phyloP scores from a whole-genome alignment of 148 eudicot genomes.

The Salicornia ramosissima region DNA sequence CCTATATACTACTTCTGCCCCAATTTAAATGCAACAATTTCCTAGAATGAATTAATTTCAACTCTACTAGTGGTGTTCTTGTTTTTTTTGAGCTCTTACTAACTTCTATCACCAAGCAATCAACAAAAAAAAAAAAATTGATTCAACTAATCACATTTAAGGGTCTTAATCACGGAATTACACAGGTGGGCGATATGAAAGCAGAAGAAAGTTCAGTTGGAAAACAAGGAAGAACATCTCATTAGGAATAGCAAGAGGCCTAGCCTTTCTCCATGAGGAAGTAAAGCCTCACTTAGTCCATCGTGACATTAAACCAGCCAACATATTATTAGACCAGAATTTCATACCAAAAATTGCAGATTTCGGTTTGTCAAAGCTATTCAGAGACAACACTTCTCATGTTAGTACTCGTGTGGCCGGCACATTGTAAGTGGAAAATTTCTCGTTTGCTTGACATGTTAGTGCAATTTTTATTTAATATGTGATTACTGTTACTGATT shows the following conservation, averaged over 20 bases:
- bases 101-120: too few species aligned
- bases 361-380: slow-evolving; percentile 56
- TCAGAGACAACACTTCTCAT: slow-evolving; percentile 35
- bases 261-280: slow-evolving; percentile 64
- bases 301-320: slow-evolving; percentile 56
- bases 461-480: not conserved
- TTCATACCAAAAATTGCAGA: slow-evolving; percentile 54
- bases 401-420: slow-evolving; percentile 73
- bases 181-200: slow-evolving; percentile 32
- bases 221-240: slow-evolving; percentile 30
- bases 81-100: too few species aligned
- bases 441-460: not conserved
- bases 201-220: slow-evolving; percentile 47
- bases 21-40: too few species aligned
- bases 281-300: slow-evolving; percentile 45
- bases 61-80: too few species aligned
- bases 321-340: slow-evolving; percentile 52
- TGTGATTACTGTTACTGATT: not conserved
- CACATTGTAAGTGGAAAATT: slow-evolving; percentile 48
- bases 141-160: not conserved
- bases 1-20: too few species aligned
- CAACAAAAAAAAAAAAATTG: too few species aligned
- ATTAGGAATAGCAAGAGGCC: slow-evolving; percentile 46
- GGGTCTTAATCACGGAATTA: not conserved
- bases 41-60: too few species aligned